A percentile compares a stretch with the other conserved stretches of the same genome.
phyloP scores from a whole-genome alignment of 495 filamentous ascomycete species.

The Xylaria castorea region DNA sequence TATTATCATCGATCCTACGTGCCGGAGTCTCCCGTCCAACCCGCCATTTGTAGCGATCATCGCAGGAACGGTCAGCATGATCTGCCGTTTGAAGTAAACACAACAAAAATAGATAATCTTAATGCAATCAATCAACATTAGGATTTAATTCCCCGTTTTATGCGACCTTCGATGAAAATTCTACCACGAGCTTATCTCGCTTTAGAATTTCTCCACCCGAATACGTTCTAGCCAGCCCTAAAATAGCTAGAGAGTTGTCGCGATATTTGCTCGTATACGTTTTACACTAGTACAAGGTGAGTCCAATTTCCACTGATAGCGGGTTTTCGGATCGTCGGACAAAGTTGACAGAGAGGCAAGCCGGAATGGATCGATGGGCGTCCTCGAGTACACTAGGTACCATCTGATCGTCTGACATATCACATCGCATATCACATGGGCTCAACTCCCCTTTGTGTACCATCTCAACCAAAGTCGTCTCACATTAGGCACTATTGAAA shows the following conservation, averaged over 20 bases:
- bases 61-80: slow-evolving; percentile 13
- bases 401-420: neutral
- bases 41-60: slow-evolving; percentile 24
- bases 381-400: neutral
- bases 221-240: neutral
- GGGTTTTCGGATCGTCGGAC: neutral
- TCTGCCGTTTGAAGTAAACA: slow-evolving; percentile 6
- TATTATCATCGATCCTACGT: slow-evolving; percentile 21
- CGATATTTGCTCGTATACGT: neutral
- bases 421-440: slow-evolving; percentile 2
- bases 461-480: slow-evolving; percentile 2
- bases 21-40: neutral
- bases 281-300: neutral
- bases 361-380: neutral
- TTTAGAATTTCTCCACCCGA: slow-evolving; percentile 14
- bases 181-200: slow-evolving; percentile 19
- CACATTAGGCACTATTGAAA: slow-evolving; percentile 7
- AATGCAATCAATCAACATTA: slow-evolving; percentile 26
- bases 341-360: neutral
- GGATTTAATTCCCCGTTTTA: slow-evolving; percentile 21
- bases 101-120: slow-evolving; percentile 27
- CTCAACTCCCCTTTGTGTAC: neutral
- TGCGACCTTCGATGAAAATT: slow-evolving; percentile 13
- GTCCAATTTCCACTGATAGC: slow-evolving; percentile 11
- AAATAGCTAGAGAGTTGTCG: neutral